Percentiles rank a stretch among this genome's conserved stretches.
phyloP scores from a whole-genome alignment of 495 filamentous ascomycete genomes.

The Evernia prunastri region DNA sequence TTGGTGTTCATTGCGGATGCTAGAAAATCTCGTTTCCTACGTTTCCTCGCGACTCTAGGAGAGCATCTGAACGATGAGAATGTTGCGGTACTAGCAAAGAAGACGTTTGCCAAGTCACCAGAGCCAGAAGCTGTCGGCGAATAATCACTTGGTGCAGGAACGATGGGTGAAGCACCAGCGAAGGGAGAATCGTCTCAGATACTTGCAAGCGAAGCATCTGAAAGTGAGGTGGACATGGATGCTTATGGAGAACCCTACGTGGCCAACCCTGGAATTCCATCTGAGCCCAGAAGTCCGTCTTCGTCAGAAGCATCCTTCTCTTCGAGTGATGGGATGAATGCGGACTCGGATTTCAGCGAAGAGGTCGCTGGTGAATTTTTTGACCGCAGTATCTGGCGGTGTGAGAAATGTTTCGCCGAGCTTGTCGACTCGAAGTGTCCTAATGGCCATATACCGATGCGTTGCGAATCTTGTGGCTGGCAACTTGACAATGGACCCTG shows the following conservation, averaged over 20 bases:
- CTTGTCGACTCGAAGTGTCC: not conserved
- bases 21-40: not conserved
- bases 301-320: not conserved
- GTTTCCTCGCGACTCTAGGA: not conserved
- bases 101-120: not conserved
- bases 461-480: not conserved
- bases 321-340: not conserved
- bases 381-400: not conserved
- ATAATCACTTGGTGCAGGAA: not conserved
- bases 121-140: not conserved
- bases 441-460: not conserved
- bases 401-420: not conserved
- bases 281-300: not conserved
- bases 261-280: no score
- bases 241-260: not conserved
- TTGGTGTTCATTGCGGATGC: not conserved
- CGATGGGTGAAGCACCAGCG: not conserved
- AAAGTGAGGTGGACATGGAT: slow-evolving; percentile 3
- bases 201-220: not conserved
- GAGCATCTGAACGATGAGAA: not conserved
- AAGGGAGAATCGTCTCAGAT: not conserved
- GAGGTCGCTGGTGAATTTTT: not conserved
- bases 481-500: slow-evolving; percentile 3
- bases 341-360: slow-evolving; percentile 1
- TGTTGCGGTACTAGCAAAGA: not conserved